These are phyloP conservation scores for Fagopyrum tataricum DNA, from an alignment of 148 eudicot species.

Conservation along the genomic window DNA sequence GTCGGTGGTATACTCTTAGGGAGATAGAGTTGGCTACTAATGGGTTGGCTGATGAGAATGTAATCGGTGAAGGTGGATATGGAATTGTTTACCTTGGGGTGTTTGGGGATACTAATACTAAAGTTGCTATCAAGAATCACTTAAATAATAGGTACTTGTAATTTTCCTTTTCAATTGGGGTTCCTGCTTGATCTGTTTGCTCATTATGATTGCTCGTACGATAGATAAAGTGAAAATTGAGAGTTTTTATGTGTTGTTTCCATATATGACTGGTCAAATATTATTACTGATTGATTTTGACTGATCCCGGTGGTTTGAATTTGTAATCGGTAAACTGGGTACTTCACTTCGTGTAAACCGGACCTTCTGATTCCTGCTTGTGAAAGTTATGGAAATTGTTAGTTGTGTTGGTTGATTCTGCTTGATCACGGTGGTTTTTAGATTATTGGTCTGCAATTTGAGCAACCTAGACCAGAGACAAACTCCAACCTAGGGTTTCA, in stretches of 20 bases:
- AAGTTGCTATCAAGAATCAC: conserved; percentile 11
- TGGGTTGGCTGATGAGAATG: conserved; percentile 32
- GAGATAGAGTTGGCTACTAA: conserved; percentile 75
- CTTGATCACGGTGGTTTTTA: neutral
- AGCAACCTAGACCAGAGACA: too few relatives aligned
- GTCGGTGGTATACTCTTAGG: conserved; percentile 72
- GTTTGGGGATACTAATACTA: conserved; percentile 16
- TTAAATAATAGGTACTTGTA: conserved; percentile 6
- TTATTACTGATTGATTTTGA: neutral
- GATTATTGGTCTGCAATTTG: neutral
- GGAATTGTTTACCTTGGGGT: conserved; percentile 40
- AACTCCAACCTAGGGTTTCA: too few relatives aligned
- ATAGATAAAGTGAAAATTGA: too few relatives aligned
- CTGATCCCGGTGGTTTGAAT: neutral
- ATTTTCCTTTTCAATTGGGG: neutral
- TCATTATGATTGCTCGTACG: neutral
- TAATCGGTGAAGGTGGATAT: conserved; percentile 25
- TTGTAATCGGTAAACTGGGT: neutral
- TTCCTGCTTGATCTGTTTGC: neutral
- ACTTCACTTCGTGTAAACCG: too few relatives aligned
- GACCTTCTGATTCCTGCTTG: too few relatives aligned
- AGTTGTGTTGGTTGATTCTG: neutral
- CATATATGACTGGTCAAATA: neutral
- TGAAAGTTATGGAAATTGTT: too few relatives aligned
- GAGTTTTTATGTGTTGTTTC: neutral